Evolutionary conservation across 371 early-diverging fungal genomes (phyloP), one percentile per base, ranked within the genome.

Genomic region (Lichtheimia ramosa): DNA sequence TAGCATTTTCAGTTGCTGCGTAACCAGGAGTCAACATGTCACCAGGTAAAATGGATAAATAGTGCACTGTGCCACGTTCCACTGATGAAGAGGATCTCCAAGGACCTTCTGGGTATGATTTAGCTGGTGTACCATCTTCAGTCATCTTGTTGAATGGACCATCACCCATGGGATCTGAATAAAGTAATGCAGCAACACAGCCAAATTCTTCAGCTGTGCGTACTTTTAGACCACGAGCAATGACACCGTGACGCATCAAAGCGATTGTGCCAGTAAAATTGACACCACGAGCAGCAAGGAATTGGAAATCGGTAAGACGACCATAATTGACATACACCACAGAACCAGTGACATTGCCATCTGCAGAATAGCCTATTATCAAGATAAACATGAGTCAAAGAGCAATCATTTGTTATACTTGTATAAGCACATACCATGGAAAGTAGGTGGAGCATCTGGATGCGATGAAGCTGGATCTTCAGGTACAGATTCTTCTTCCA

Each of bases 281-380:
- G 24, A 88, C 67, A 1, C 86, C 85, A 16, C 64, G 64, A 4
- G 55, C 58, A 20, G 63, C 52, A 18, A 89, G 70, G 5, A 56
- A 66, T 41, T 60, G 63, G 59, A 86, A 89, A 60, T 89, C 89
- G 49, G 73, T 72, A 5, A 70, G 48, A 3, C 74, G 68, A 59
- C 89, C 89, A 60, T 83, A 89, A 58, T 86, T 82, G 20, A 84
- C 88, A 64, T 87, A 89, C 5, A 89, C 81, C 3, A 89, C 62
- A 39, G 74, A 74, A 5, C 79, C 88, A 8, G 86, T 84, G 14
- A 83, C 85, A 63, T 83, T 83, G 21, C 89, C 89, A 25, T 74
- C 63, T 10, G 83, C 84, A 40, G 87, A 82, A 61, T 81, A 82
- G 25, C 83, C 64, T 64, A 25, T 3, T n/a, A 18, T 46, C 18